Percentiles rank a stretch among this genome's conserved stretches.
Evolutionary conservation across 495 filamentous ascomycete species (phyloP).

Genomic region (Penicillium paradoxum): DNA sequence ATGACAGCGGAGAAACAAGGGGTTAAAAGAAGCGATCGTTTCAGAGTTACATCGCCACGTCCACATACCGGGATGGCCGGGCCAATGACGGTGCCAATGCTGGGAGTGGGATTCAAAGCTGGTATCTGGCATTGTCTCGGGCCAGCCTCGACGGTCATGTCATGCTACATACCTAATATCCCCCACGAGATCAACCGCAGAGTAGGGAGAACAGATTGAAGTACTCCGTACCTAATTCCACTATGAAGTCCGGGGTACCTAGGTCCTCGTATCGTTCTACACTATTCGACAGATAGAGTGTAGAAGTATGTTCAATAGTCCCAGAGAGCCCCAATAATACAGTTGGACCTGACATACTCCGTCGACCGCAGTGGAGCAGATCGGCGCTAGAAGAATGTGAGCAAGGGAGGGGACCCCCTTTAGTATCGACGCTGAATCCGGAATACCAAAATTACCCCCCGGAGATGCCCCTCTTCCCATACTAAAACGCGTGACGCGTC

Average conservation of each 20-base stretch:
- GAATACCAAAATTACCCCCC: not conserved
- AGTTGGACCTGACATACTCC: not conserved
- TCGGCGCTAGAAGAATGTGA: slow-evolving; percentile 4
- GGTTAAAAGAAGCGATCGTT: not conserved
- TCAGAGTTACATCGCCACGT: slow-evolving; percentile 10
- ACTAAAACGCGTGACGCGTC: slow-evolving; percentile 30
- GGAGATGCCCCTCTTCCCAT: not conserved
- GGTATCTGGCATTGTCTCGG: not conserved
- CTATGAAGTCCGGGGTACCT: too few relatives aligned
- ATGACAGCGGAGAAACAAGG: slow-evolving; percentile 6
- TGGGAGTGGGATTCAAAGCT: not conserved
- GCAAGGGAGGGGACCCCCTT: slow-evolving; percentile 5
- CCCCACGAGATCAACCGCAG: too few relatives aligned
- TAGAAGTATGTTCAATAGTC: not conserved
- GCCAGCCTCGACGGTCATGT: not conserved
- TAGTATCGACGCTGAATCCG: not conserved
- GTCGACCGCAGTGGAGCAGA: slow-evolving; percentile 3
- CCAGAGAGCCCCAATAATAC: not conserved
- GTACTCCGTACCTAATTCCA: too few relatives aligned
- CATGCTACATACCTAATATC: not conserved
- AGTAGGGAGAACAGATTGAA: too few relatives aligned
- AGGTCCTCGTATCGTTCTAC: too few relatives aligned
- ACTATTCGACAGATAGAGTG: not conserved
- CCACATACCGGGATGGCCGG: not conserved
- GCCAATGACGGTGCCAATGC: not conserved